A percentile compares a stretch with the other conserved stretches of the same genome.
phyloP scores from a whole-genome alignment of 495 filamentous ascomycete genomes.

The Hypoxylon trugodes region DNA sequence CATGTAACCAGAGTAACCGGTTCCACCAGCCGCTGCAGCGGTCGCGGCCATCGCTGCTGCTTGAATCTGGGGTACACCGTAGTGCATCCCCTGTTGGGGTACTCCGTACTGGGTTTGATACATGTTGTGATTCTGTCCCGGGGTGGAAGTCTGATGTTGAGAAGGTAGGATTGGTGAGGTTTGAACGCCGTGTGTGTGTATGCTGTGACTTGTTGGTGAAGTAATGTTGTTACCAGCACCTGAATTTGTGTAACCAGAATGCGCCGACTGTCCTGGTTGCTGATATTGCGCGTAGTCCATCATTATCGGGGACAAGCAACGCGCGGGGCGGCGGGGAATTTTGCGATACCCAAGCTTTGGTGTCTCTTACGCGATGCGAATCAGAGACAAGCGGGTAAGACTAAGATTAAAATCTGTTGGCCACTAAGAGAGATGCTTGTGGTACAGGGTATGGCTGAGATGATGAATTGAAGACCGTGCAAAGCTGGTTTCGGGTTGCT shows the following conservation, averaged over 20 bases:
- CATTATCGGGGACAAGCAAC: conserved; percentile 56
- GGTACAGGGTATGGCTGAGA: conserved; percentile 36
- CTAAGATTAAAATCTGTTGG: conserved; percentile 34
- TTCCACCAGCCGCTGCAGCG: conserved; percentile 71
- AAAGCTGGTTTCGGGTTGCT: conserved; percentile 40
- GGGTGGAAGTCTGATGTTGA: conserved; percentile 62
- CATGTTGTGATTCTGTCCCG: conserved; percentile 64
- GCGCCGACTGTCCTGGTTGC: conserved; percentile 64
- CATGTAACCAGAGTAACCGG: conserved; percentile 62
- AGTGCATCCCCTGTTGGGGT: conserved; percentile 65
- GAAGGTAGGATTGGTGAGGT: conserved; percentile 71
- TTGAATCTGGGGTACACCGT: conserved; percentile 66
- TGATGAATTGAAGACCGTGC: conserved; percentile 43
- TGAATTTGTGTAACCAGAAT: conserved; percentile 63
- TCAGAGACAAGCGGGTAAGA: conserved; percentile 39
- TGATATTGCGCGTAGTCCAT: conserved; percentile 78
- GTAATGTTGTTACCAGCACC: conserved; percentile 68
- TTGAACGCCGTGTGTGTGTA: conserved; percentile 63
- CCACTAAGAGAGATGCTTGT: conserved; percentile 30
- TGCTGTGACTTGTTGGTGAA: conserved; percentile 64
- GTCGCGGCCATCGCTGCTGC: conserved; percentile 76
- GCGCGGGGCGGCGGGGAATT: conserved; percentile 44
- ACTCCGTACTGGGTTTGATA: conserved; percentile 68
- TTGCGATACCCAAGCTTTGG: conserved; percentile 36
- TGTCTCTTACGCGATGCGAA: conserved; percentile 40